These are phyloP conservation scores for Aaosphaeria arxii DNA, from an alignment of 2,329 filamentous ascomycete species.

Conservation along the genomic window DNA sequence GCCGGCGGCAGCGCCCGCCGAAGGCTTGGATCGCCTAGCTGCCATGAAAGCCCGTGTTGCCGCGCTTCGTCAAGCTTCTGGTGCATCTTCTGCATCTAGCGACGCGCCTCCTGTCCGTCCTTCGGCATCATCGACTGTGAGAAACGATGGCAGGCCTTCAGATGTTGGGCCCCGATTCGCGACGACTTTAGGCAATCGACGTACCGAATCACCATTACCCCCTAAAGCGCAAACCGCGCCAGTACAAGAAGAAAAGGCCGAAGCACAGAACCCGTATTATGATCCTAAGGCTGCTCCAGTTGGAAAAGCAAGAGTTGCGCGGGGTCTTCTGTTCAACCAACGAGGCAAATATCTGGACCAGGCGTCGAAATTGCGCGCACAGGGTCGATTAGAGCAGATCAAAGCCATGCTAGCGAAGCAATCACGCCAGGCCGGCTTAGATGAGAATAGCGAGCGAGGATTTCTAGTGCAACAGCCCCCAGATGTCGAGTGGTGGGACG, in stretches of 20 bases:
- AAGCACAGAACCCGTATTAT: slow-evolving; percentile 78
- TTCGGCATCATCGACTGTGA: slow-evolving; percentile 40
- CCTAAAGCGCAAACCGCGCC: slow-evolving; percentile 32
- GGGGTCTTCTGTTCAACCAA: slow-evolving; percentile 83
- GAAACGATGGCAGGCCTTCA: not conserved
- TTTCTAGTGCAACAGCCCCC: slow-evolving; percentile 83
- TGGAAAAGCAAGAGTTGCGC: slow-evolving; percentile 61
- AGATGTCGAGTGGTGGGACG: slow-evolving; percentile 96
- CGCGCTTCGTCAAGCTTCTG: slow-evolving; percentile 65
- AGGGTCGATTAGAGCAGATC: slow-evolving; percentile 87
- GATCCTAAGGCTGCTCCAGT: slow-evolving; percentile 64
- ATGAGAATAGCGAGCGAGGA: slow-evolving; percentile 89
- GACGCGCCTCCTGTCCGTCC: slow-evolving; percentile 41
- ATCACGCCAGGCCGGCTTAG: slow-evolving; percentile 85
- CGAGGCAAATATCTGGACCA: slow-evolving; percentile 98
- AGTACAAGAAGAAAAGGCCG: slow-evolving; percentile 43
- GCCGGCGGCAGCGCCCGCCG: slow-evolving; percentile 8
- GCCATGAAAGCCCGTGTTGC: slow-evolving; percentile 59
- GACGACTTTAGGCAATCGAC: slow-evolving; percentile 54
- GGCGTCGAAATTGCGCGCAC: slow-evolving; percentile 81
- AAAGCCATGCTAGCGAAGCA: slow-evolving; percentile 89
- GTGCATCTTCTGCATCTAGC: slow-evolving; percentile 28
- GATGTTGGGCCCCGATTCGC: slow-evolving; percentile 53
- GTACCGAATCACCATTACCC: slow-evolving; percentile 40
- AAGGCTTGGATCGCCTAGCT: slow-evolving; percentile 16